These are phyloP conservation scores for Chlorella sp. DNA, from an alignment of 139 green algal genomes.

Conservation along the genomic window DNA sequence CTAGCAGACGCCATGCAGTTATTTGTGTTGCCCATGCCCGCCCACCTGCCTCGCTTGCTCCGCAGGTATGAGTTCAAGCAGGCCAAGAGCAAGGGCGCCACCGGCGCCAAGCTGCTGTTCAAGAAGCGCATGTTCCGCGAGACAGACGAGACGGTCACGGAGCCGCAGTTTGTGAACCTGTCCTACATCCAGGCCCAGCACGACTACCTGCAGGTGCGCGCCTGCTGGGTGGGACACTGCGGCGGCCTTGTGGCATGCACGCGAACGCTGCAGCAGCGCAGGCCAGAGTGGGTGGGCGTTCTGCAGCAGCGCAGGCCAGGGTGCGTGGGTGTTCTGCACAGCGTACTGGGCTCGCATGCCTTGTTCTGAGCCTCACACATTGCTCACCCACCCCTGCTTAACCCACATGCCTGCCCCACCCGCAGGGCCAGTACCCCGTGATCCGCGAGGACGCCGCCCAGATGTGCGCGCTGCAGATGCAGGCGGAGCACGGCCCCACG, in stretches of 20 bases:
- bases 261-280: too few relatives aligned
- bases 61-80: slow-evolving; percentile 77
- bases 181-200: slow-evolving; percentile 93
- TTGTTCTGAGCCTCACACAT: background rate
- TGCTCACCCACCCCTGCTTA: too few relatives aligned
- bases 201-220: slow-evolving; percentile 72
- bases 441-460: slow-evolving; percentile 93
- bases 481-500: slow-evolving; percentile 74
- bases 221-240: too few relatives aligned
- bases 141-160: slow-evolving; percentile 94
- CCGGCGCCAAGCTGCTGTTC: slow-evolving; percentile 82
- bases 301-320: too few relatives aligned
- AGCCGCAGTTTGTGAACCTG: slow-evolving; percentile 95
- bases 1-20: too few relatives aligned
- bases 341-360: too few relatives aligned
- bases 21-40: too few relatives aligned
- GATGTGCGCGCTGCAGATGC: slow-evolving; percentile 92
- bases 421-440: slow-evolving; percentile 94
- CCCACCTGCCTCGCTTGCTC: background rate
- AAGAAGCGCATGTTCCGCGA: slow-evolving; percentile 97
- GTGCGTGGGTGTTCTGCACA: too few relatives aligned
- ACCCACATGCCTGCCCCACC: too few relatives aligned
- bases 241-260: too few relatives aligned
- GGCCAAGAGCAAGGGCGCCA: slow-evolving; percentile 52
- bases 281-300: too few relatives aligned